Base-by-base conservation (phyloP, 371 early-diverging fungal species). In the Mucor circinelloides region DNA sequence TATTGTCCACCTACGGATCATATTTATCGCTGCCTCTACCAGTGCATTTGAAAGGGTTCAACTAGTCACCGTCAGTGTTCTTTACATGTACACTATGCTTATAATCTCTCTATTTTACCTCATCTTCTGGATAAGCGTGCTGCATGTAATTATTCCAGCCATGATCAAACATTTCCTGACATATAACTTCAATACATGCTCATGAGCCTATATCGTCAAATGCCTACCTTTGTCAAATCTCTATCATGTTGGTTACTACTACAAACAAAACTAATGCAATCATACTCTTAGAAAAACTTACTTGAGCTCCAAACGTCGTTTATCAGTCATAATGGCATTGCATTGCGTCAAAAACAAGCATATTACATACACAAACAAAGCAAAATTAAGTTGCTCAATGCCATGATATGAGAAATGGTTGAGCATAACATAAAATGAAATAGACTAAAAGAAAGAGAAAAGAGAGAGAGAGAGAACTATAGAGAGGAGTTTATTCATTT, bases 71-170 rank as follows among this genome's bases (percentile, higher is more conserved):
- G 30, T 30, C 2, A 6, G 40, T 40, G 12, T 40, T 40, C n/a
- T n/a, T n/a, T n/a, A n/a, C n/a, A n/a, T n/a, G n/a, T n/a, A n/a
- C n/a, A n/a, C n/a, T n/a, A n/a, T n/a, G n/a, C n/a, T n/a, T n/a
- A n/a, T n/a, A n/a, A n/a, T 46, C 21, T 19, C 23, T 59, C 25
- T 17, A 54, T 55, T 12, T 66, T 75, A 89, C 89, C 78, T 98
- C 99, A 77, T 98, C 99, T 55, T 84, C 81, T 10, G 98, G 98
- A 79, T 90, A 97, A 3, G 91, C 99, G 65, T 93, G 67, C 34
- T 86, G 71, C 83, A 96, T 82, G 75, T 98, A 97, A n/a, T 85
- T 89, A 46, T 90, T 77, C 77, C 85, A 95, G 12, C 92, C 96
- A 75, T 95, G 94, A 73, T 88, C 75, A 74, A 97, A 97, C 91